These are phyloP conservation scores for Teratosphaeriaceae sp. DNA, from an alignment of 2,329 filamentous ascomycete genomes.

Conservation along the genomic window DNA sequence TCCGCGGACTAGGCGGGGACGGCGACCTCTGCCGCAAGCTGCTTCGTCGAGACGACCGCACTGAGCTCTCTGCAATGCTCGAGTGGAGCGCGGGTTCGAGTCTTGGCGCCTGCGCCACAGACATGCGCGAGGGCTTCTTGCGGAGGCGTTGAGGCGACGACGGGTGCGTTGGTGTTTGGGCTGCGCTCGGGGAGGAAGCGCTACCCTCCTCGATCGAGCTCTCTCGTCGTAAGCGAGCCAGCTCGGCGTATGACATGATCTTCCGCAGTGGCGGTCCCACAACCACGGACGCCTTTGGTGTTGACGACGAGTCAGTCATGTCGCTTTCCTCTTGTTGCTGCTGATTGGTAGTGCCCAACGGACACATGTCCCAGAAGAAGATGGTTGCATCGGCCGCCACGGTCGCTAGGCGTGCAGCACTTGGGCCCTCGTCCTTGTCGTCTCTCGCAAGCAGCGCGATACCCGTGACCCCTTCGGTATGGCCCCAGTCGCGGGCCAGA, in stretches of 20 bases:
- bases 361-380: slow-evolving; percentile 40
- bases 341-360: slow-evolving; percentile 4
- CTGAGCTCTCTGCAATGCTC: slow-evolving; percentile 13
- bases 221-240: slow-evolving; percentile 65
- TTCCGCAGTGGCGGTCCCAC: slow-evolving; percentile 70
- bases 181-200: slow-evolving; percentile 31
- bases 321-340: not conserved
- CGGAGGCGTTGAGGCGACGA: slow-evolving; percentile 46
- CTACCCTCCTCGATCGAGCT: slow-evolving; percentile 33
- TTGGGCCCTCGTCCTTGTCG: slow-evolving; percentile 6
- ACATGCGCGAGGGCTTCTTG: slow-evolving; percentile 49
- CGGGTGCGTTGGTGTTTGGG: slow-evolving; percentile 38
- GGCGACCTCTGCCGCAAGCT: slow-evolving; percentile 33
- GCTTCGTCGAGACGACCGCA: slow-evolving; percentile 16
- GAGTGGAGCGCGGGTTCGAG: slow-evolving; percentile 35
- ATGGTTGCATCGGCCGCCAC: slow-evolving; percentile 46
- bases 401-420: slow-evolving; percentile 35
- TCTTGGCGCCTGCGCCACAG: slow-evolving; percentile 39
- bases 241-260: slow-evolving; percentile 78
- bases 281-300: slow-evolving; percentile 17
- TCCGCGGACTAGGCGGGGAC: slow-evolving; percentile 32
- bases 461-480: slow-evolving; percentile 88
- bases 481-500: slow-evolving; percentile 85
- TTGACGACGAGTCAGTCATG: not conserved
- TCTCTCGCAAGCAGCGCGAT: slow-evolving; percentile 55